Evolutionary conservation across 257 asterid genomes (phyloP), one percentile per base, ranked within the genome.

Genomic region (Forsythia suspensa): DNA sequence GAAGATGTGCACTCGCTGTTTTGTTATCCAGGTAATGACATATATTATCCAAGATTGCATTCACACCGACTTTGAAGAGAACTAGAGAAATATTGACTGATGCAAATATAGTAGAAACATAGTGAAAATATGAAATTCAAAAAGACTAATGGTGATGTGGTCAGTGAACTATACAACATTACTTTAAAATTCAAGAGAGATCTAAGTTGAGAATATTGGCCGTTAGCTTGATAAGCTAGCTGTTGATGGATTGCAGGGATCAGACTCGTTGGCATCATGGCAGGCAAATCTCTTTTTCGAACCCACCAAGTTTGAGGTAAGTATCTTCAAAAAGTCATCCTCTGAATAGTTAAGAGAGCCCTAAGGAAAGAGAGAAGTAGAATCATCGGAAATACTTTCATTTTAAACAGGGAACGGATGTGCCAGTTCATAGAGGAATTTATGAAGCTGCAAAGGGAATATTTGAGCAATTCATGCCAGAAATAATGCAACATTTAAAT

Each of bases 381-480:
- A 37, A 57, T 34, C 7, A 79, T 20, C 75, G 20, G 48, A 52
- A 8, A 21, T 57, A 48, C 36, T 67, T 41, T 51, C 37, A 46
- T 43, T 2, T 80, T 38, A 24, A 48, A 44, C 87, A 93, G 98
- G 95, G 90, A 37, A 91, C 89, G 18, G 81, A 89, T 78, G 98
- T 87, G 78, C 80, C 90, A 61, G 97, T 94, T 73, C 97, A 94
- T 44, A 86, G 98, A 80, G 98, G 98, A 69, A 94, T 92, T 38
- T 94, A 94, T 75, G 97, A 94, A 86, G 98, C 98, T 44, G 97
- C 98, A 55, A 94, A 94, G 77, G 98, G 97, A 48, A 90, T 94
- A 82, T 92, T 91, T 20, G 89, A 92, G 40, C 97, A 91, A 37
- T 90, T 92, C 88, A 73, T 91, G 92, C 98, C 97, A 10, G 93